Conservation (phyloP, 108 stramenopile genomes). For the Skeletonema potamos region DNA sequence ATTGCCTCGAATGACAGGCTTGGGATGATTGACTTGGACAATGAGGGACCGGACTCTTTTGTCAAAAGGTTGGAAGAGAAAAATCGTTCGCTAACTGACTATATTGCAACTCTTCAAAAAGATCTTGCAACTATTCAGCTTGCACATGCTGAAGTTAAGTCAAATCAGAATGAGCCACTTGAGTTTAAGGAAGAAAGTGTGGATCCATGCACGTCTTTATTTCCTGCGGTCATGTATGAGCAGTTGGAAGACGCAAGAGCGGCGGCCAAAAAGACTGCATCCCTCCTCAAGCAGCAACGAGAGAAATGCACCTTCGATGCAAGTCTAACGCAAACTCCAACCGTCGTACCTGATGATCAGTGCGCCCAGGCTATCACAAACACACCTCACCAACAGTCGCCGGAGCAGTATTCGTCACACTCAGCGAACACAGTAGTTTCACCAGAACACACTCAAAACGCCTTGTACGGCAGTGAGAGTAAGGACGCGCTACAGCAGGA, state of each 20-base stretch:
- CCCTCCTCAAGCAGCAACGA: constrained; percentile 14
- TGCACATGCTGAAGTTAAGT: not conserved
- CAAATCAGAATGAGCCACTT: not conserved
- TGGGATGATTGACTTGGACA: not conserved
- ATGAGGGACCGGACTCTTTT: not conserved
- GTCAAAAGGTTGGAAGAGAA: constrained; percentile 17
- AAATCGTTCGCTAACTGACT: constrained; percentile 12
- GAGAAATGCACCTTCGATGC: not conserved
- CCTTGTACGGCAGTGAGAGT: not conserved
- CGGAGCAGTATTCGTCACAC: not conserved
- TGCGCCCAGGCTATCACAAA: not conserved
- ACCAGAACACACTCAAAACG: not conserved
- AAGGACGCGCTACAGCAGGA: not conserved
- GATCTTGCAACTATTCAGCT: constrained; percentile 16
- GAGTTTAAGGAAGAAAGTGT: not conserved
- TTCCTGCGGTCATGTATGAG: constrained; percentile 13
- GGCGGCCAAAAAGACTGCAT: constrained; percentile 28
- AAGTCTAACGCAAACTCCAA: not conserved
- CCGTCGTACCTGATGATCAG: not conserved
- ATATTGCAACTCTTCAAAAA: constrained; percentile 12
- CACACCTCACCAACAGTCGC: not conserved
- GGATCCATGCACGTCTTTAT: not conserved
- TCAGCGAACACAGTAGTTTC: not conserved
- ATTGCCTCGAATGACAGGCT: not conserved
- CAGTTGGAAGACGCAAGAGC: constrained; percentile 23